Evolutionary conservation across 352 stramenopile genomes (phyloP).

Genomic region (Saprolegnia parasitica): DNA sequence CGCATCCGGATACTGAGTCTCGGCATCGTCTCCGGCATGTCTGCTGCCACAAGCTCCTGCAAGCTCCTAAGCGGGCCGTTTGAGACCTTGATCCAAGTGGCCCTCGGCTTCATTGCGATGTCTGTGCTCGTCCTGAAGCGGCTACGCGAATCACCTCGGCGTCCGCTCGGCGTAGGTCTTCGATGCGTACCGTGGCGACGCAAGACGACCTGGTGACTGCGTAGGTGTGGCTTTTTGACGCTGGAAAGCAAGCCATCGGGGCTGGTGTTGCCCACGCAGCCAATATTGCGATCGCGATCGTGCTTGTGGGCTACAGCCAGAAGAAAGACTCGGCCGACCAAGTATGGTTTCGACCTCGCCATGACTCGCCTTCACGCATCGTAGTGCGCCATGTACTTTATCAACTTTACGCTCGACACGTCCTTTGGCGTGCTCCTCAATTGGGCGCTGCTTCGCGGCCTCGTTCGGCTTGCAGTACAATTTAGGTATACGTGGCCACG

Average conservation of each 20-base stretch:
- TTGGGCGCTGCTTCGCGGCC: slow-evolving; percentile 62
- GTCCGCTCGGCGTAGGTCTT: slow-evolving; percentile 31
- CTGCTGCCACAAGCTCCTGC: slow-evolving; percentile 34
- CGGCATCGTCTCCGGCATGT: neutral
- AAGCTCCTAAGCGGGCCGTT: slow-evolving; percentile 77
- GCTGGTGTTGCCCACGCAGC: slow-evolving; percentile 73
- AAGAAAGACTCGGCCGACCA: slow-evolving; percentile 53
- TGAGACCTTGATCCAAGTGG: slow-evolving; percentile 64
- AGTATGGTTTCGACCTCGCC: slow-evolving; percentile 31
- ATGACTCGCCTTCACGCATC: neutral
- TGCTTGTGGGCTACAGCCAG: slow-evolving; percentile 54
- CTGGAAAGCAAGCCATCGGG: slow-evolving; percentile 77
- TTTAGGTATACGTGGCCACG: slow-evolving; percentile 6
- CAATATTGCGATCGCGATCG: slow-evolving; percentile 74
- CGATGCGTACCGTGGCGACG: neutral
- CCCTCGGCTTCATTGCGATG: slow-evolving; percentile 67
- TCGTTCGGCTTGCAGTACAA: slow-evolving; percentile 49
- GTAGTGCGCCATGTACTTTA: slow-evolving; percentile 83
- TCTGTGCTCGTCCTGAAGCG: slow-evolving; percentile 76
- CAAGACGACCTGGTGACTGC: neutral
- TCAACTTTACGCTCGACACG: slow-evolving; percentile 82
- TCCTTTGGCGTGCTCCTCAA: slow-evolving; percentile 77
- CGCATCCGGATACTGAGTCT: neutral
- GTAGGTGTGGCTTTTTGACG: slow-evolving; percentile 80
- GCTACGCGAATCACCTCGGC: slow-evolving; percentile 59